Percentiles rank a stretch among this genome's conserved stretches.
These are phyloP conservation scores for Fusarium nurragi DNA, from an alignment of 2,329 filamentous ascomycete genomes.

Conservation along the genomic window DNA sequence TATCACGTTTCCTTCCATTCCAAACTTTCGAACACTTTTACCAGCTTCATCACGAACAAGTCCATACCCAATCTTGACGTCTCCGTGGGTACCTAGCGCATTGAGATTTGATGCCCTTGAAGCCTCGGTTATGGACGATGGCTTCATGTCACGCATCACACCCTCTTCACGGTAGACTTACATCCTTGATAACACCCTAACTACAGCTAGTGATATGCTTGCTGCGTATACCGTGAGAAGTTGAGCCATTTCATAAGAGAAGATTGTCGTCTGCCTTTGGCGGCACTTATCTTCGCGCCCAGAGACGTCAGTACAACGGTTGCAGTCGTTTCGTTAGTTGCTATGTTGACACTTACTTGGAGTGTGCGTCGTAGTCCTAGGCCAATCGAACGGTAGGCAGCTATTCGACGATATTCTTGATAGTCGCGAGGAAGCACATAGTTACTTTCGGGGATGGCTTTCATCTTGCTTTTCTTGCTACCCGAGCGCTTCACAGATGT, in stretches of 20 bases:
- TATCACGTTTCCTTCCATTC: not conserved
- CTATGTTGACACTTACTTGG: not conserved
- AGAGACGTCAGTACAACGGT: slow-evolving; percentile 8
- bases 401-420: accelerated
- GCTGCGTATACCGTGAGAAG: not conserved
- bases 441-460: not conserved
- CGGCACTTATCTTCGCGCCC: not conserved
- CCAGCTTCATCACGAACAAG: not conserved
- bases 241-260: not conserved
- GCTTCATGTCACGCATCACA: slow-evolving; percentile 9
- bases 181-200: accelerated
- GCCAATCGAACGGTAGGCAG: slow-evolving; percentile 10
- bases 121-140: not conserved
- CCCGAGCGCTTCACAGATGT: not conserved
- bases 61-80: not conserved
- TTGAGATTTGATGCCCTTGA: not conserved
- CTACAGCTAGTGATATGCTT: not conserved
- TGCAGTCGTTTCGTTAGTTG: not conserved
- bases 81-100: accelerated
- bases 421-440: not conserved
- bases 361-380: accelerated
- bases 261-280: not conserved
- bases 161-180: slow-evolving; percentile 2
- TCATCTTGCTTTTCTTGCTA: slow-evolving; percentile 7
- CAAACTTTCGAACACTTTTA: not conserved